Conservation (phyloP, 139 green algal genomes). For the Tetratostichococcus sp. region DNA sequence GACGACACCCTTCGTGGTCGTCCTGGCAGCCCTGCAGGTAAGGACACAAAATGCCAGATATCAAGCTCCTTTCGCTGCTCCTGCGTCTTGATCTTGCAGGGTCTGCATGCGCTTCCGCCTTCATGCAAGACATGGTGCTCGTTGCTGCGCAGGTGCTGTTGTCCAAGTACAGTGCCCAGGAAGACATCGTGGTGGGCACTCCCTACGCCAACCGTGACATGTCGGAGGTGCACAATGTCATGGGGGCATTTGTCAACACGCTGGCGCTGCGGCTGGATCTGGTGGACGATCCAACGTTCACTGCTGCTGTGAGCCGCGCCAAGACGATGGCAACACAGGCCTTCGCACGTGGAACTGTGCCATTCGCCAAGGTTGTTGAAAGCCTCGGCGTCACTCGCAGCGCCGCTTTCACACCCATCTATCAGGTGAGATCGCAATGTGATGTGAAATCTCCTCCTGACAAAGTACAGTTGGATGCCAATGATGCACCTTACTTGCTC, state of each 20-base stretch:
- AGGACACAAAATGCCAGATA: not conserved
- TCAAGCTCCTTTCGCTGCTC: too few relatives aligned
- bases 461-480: not conserved
- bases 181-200: slow-evolving; percentile 11
- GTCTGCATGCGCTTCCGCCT: too few relatives aligned
- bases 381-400: not conserved
- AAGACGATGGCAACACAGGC: not conserved
- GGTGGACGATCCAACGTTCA: not conserved
- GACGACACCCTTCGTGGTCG: too few relatives aligned
- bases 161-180: not conserved
- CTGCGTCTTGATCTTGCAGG: too few relatives aligned
- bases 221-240: slow-evolving; percentile 4
- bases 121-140: not conserved
- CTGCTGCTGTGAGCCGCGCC: not conserved
- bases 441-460: not conserved
- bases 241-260: slow-evolving; percentile 17
- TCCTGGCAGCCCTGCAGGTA: too few relatives aligned
- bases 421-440: not conserved
- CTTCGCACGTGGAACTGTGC: not conserved
- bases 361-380: not conserved
- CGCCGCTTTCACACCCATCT: not conserved
- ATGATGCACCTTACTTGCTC: not conserved
- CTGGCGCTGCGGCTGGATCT: not conserved
- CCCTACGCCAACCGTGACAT: not conserved
- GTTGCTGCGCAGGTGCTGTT: slow-evolving; percentile 6